Conservation (phyloP, 2,329 filamentous ascomycete genomes). For the Juglanconis oblonga region DNA sequence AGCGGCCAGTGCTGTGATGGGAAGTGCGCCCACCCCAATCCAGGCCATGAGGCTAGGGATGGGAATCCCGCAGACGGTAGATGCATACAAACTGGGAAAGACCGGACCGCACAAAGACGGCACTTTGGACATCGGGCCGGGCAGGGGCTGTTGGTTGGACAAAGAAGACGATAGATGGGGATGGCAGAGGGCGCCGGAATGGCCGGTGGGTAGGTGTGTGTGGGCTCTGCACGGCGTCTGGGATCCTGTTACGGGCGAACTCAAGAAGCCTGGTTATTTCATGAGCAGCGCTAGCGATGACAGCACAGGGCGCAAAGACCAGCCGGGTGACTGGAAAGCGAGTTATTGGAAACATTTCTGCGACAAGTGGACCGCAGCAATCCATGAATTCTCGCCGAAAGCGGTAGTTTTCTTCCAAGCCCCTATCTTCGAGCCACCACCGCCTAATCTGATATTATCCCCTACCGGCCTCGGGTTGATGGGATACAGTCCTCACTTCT, state of each 20-base stretch:
- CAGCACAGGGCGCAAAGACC: too few relatives aligned
- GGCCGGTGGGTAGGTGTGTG: conserved; percentile 22
- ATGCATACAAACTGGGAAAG: conserved; percentile 21
- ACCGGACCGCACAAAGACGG: conserved; percentile 24
- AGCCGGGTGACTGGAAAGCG: conserved; percentile 18
- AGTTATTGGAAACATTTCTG: conserved; percentile 23
- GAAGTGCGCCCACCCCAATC: conserved; percentile 22
- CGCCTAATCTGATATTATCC: conserved; percentile 14
- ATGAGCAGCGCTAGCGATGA: not conserved
- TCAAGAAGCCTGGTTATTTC: conserved; percentile 21
- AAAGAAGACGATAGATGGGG: conserved; percentile 22
- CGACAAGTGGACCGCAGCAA: conserved; percentile 15
- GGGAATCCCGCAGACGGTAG: conserved; percentile 19
- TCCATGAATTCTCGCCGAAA: conserved; percentile 15
- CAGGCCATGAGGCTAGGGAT: conserved; percentile 23
- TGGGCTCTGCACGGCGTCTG: conserved; percentile 25
- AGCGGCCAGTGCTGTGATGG: conserved; percentile 22
- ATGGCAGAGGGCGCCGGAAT: conserved; percentile 17
- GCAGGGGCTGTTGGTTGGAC: conserved; percentile 21
- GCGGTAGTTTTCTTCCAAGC: conserved; percentile 22
- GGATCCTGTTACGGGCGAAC: conserved; percentile 19
- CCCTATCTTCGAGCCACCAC: conserved; percentile 21
- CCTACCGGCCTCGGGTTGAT: not conserved
- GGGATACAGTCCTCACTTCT: conserved; percentile 25
- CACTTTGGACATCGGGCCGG: conserved; percentile 15